Evolutionary conservation across 164 flowering plant genomes (phyloP), one percentile per base, ranked within the genome.

Genomic region (Annona cherimola): DNA sequence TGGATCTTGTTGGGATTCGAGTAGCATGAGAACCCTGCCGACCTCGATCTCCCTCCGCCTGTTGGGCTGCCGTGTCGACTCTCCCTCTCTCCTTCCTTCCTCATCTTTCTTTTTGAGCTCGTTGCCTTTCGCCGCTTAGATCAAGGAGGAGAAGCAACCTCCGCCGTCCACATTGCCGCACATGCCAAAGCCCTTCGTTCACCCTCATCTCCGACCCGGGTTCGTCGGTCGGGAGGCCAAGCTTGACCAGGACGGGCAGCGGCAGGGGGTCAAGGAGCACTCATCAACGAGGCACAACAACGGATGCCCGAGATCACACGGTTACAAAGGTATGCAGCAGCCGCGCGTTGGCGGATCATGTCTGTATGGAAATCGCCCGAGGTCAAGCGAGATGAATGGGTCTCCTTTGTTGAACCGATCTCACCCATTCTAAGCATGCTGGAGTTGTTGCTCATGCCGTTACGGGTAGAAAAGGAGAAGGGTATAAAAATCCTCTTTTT

Each of bases 171-270:
- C 71, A 40, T 65, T 75, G 18, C 75, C 79, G 63, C 74, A 78
- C 39, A 85, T 83, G 66, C 73, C 85, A 39, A 79, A 78, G 12
- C 74, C 76, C 42, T 90, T 90, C 61, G 88, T 89, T 63, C 96
- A 91, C 46, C 96, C 96, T 8, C 96, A 90, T 81, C 90, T 87
- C 0, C 78, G 96, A 41, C 91, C 91, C 20, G 96, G 93, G 20
- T 90, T 84, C 65, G 88, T 64, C 12, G 85, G 88, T 7, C 76
- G 71, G 67, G 86, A 88, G 75, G 94, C 83, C 75, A 76, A 74
- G 43, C 75, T 84, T 4, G 81, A 68, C 16, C 83, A 77, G 59
- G 86, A 81, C 26, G 75, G 54, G 61, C 78, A 73, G 65, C n/a
- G n/a, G n/a, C n/a, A n/a, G n/a, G 26, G 78, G 44, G 66, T 67